Base-by-base conservation (phyloP, 345 rosid species). In the Zanthoxylum bungeanum region DNA sequence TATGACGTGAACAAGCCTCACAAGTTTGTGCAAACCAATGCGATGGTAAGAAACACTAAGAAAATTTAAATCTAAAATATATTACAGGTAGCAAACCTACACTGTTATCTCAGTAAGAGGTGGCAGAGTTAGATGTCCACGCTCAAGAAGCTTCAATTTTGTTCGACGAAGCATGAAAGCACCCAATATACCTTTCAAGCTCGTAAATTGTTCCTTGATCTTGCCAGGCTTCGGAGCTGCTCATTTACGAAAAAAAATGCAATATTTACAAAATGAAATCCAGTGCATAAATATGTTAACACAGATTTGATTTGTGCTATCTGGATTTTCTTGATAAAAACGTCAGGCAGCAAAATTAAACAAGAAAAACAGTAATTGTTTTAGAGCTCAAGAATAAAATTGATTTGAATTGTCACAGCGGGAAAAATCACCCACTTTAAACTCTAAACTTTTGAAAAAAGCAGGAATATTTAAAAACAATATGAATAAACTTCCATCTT, bases 151-250 rank as follows among this genome's bases (percentile, higher is more conserved):
- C 81, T 81, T 76, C 60, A 89, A 68, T 80, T 92, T 93, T 64
- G 97, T 89, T 72, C 98, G 84, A 56, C 91, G 84, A 71, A 93
- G 87, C 98, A 93, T 93, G 74, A 93, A 93, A 71, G 93, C 96
- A 61, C 82, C 82, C 74, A 91, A 66, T 68, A 89, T 68, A 70
- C 61, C 75, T 68, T 89, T 91, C 78, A 93, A 78, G 62, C 69
- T 83, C 74, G 77, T 81, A 74, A 80, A 86, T 24, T 81, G 82
- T 52, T 80, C 83, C 68, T 81, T 85, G 64, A 66, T 77, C 75
- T 74, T 70, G 30, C 78, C 66, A 59, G 77, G 81, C 70, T 77
- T 79, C 33, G 70, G 75, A 80, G 66, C 90, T 86, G 80, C 69
- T 79, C 36, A 55, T 71, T 39, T 66, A 65, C n/a, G n/a, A n/a